A percentile compares a stretch with the other conserved stretches of the same genome.
phyloP scores from a whole-genome alignment of 2,329 filamentous ascomycete genomes.

The Diplodia intermedia region DNA sequence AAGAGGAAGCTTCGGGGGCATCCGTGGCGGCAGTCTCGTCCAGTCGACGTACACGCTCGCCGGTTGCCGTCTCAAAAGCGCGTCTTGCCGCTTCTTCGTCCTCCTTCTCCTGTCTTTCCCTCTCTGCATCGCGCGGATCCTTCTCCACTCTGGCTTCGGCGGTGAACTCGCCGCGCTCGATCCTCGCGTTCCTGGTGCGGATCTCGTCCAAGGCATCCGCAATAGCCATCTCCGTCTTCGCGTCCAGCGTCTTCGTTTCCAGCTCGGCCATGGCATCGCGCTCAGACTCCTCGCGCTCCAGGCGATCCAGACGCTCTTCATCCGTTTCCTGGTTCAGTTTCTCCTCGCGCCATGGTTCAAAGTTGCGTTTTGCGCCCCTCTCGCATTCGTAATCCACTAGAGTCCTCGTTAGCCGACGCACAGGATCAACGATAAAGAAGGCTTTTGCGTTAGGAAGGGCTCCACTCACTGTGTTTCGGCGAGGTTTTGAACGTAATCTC shows the following conservation, averaged over 20 bases:
- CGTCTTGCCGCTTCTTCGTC: conserved; percentile 80
- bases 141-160: conserved; percentile 64
- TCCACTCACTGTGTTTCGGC: conserved; percentile 69
- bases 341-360: conserved; percentile 84
- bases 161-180: conserved; percentile 74
- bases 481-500: conserved; percentile 96
- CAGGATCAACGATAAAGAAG: no score
- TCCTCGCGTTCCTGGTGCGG: conserved; percentile 84
- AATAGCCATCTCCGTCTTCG: conserved; percentile 93
- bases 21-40: conserved; percentile 43
- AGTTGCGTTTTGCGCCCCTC: conserved; percentile 86
- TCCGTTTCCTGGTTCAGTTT: conserved; percentile 77
- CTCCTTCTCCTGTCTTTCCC: conserved; percentile 74
- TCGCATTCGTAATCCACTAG: conserved; percentile 81
- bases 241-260: conserved; percentile 91
- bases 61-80: conserved; percentile 67
- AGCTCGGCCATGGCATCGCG: conserved; percentile 93
- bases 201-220: conserved; percentile 97
- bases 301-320: conserved; percentile 81
- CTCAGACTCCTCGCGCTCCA: conserved; percentile 81
- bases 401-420: neutral
- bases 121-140: conserved; percentile 61
- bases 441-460: no score
- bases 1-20: conserved; percentile 40
- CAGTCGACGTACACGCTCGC: conserved; percentile 33